Base-by-base conservation (phyloP, 1,284 basidiomycete genomes). In the Anthracocystis walkeri region DNA sequence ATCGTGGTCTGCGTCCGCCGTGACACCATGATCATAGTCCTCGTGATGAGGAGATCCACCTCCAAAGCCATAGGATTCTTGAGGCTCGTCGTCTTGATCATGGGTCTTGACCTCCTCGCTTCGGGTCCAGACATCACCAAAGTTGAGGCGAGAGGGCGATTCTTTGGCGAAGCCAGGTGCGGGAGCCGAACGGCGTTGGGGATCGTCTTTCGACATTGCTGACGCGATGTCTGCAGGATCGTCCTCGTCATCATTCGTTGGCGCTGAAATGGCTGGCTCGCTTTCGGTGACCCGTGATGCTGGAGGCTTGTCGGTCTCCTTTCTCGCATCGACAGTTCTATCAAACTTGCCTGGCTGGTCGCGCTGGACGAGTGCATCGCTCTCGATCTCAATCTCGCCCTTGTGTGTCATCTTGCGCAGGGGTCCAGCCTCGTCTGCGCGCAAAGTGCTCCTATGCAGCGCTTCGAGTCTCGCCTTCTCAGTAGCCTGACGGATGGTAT, bases 321-420 rank as follows among this genome's bases (percentile, higher is more conserved):
- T 18, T 8, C 23, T 42, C 8, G 42, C 7, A 33, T 45, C 50
- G 27, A 40, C 18, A 18, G 29, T 38, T 20, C 44, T 56, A 12
- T 58, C 58, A 33, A 65, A 69, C 41, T 68, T 69, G 52, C 57
- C 53, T 21, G 55, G 44, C 48, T 69, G 63, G 29, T 79, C 74
- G 25, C 61, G 62, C 27, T 53, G 31, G 6, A 33, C 40, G 21
- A 54, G 40, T 3, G 62, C 45, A 40, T 83, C 82, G 53, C 65
- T 73, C 57, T 85, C 82, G 54, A 85, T 80, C 65, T 84, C 81
- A 33, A 83, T 69, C 71, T 85, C 83, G 58, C 83, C 83, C 60
- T 85, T 85, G 72, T 85, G 83, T n/a, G 82, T 85, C 51, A 85
- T 80, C 69, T 85, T 85, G 55, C 83, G 75, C 48, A 80, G 50